Percentiles rank a stretch among this genome's conserved stretches.
Evolutionary conservation across 2,329 filamentous ascomycete genomes (phyloP).

Genomic region (Diaporthe longicolla): DNA sequence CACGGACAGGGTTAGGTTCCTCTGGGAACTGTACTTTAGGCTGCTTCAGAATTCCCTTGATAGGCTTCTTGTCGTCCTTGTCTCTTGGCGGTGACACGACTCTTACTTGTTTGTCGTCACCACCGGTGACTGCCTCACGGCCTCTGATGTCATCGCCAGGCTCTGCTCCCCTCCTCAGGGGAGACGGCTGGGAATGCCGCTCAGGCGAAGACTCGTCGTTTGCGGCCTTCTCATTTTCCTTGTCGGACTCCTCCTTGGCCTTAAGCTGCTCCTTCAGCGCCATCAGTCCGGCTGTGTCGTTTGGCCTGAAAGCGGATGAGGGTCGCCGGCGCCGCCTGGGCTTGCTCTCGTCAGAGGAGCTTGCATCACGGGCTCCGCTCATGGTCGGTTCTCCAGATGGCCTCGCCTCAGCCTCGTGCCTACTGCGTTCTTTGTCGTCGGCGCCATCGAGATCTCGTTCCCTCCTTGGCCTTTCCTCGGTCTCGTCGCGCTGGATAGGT

Average conservation of each 20-base stretch:
- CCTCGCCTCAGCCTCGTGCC: conserved; percentile 56
- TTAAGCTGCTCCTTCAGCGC: conserved; percentile 66
- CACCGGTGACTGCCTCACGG: conserved; percentile 55
- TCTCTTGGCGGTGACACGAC: conserved; percentile 80
- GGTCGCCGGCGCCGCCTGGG: conserved; percentile 55
- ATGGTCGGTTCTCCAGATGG: conserved; percentile 54
- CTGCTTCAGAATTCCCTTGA: conserved; percentile 88
- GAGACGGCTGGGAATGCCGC: conserved; percentile 33
- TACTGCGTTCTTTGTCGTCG: conserved; percentile 49
- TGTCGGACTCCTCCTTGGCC: conserved; percentile 55
- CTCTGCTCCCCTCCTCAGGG: conserved; percentile 28
- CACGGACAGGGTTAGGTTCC: conserved; percentile 84
- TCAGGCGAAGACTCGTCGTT: conserved; percentile 48
- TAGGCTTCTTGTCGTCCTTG: conserved; percentile 75
- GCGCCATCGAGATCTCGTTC: conserved; percentile 44
- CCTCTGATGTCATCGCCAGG: conserved; percentile 55
- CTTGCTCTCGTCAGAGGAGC: conserved; percentile 58
- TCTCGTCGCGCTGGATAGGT: conserved; percentile 46
- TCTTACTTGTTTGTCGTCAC: conserved; percentile 67
- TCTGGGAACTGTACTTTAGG: conserved; percentile 90
- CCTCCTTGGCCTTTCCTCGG: conserved; percentile 41
- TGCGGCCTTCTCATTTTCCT: conserved; percentile 43
- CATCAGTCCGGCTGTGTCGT: conserved; percentile 64
- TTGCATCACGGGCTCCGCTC: conserved; percentile 55
- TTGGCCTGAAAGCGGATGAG: conserved; percentile 65